Base-by-base conservation (phyloP, 805 yeast species). In the Zygosaccharomyces pseudorouxii region DNA sequence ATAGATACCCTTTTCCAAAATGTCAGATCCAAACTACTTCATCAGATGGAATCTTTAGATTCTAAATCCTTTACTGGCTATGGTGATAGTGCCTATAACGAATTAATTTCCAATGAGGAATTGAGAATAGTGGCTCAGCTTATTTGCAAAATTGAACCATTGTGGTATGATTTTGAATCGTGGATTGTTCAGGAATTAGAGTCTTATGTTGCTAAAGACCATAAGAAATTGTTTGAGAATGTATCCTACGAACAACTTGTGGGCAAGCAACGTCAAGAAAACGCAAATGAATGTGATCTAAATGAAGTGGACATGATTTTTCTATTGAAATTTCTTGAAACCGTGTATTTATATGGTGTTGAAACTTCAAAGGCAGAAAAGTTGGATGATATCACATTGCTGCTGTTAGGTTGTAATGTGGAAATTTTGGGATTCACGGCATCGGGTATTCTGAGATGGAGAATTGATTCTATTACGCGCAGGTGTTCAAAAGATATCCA, bases 391-490 rank as follows among this genome's bases (percentile, higher is more conserved):
- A 31, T 56, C 14, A 22, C 62, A 10, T 28, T 64, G n/a, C 20
- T 49, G 7, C 49, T 63, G 14, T 38, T 60, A 27, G 56, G 51
- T 23, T 55, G 59, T 28, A 53, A 58, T 8, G 46, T 51, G 4
- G 62, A 57, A 43, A 35, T 25, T 4, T 36, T 62, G 12, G 52
- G 62, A 3, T 23, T 28, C 1, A 31, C 49, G 5, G 40, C 58
- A 35, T 54, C 62, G 3, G 52, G 55, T 35, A 20, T 63, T 33
- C 58, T 81, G 14, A 74, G 82, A 51, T 84, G 88, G 89, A 75
- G 80, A 64, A 69, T 74, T 23, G 46, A 56, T 1, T 49, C 56
- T 0, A 66, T 80, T 5, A 53, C 58, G 31, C 35, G 45, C n/a
- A 18, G 19, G 3, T 59, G 63, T 36, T 56, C 44, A 1, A 35